Evolutionary conservation across 768 basidiomycete genomes (phyloP), one percentile per base, ranked within the genome.

Genomic region (Pleurotus giganteus): DNA sequence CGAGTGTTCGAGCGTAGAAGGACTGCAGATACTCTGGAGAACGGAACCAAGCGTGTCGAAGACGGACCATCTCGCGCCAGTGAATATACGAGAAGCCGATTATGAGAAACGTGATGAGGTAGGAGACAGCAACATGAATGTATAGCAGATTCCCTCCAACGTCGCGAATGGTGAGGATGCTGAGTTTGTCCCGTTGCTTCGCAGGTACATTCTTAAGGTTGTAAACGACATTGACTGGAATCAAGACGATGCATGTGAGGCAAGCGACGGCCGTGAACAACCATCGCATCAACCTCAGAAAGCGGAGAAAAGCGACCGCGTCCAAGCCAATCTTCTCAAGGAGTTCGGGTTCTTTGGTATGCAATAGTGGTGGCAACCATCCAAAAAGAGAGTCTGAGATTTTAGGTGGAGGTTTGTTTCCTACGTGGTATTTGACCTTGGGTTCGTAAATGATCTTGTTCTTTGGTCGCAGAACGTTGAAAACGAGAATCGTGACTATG

Each of bases 1-100:
- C 84, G 51, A 99, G 80, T 0, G 96, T 98, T 32, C 97, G 84
- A 1, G 95, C 92, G 65, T 97, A 94, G 77, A 98, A 97, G 1
- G 89, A 89, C 58, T 88, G 80, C 47, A 87, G 78, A 70, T 97
- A 95, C 64, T 91, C 90, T 6, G 90, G 87, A 2, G 89, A 91
- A 58, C 89, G 85, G 76, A 94, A 98, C 90, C 93, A 99, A 29
- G 79, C 74, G 59, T 82, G 79, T 2, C 96, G 88, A 1, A 99
- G 83, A 39, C 71, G 74, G 49, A 98, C 74, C 81, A 98, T 91
- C 42, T 75, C 73, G 43, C 69, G 76, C 91, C 91, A 94, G 67
- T 96, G 84, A 27, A 75, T 61, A 71, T 86, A 86, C 45, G 91
- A 81, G 63, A 83, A 84, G 62, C 67, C 82, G 65, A 91, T 80